phyloP scores from a whole-genome alignment of 345 rosid species.

The Syzygium aromaticum region DNA sequence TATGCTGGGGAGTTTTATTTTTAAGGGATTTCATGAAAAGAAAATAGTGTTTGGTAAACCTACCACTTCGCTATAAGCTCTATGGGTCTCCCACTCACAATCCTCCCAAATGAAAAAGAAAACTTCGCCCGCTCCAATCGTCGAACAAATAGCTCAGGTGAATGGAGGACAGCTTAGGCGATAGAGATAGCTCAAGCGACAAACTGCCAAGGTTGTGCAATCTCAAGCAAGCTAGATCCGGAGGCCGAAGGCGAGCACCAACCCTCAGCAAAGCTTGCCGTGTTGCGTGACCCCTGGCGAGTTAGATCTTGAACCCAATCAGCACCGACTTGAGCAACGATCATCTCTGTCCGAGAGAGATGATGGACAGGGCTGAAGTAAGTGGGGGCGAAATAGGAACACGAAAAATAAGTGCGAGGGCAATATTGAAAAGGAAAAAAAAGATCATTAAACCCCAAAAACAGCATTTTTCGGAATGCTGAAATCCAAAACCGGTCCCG shows the following conservation, averaged over 20 bases:
- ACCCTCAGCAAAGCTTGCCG: accelerated
- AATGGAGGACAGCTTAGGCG: background rate
- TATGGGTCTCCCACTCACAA: background rate
- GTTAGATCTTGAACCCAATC: accelerated
- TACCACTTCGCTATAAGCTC: background rate
- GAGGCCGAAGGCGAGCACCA: background rate
- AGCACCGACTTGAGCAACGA: background rate
- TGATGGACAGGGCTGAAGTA: background rate
- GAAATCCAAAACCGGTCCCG: background rate
- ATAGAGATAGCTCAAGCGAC: background rate
- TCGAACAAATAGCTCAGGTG: background rate
- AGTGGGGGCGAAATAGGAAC: background rate
- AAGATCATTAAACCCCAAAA: accelerated
- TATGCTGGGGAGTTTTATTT: background rate
- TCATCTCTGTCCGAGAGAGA: background rate
- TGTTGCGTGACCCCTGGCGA: accelerated
- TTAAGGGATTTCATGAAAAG: background rate
- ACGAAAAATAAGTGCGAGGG: background rate
- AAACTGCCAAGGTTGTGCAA: background rate
- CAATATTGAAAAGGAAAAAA: background rate
- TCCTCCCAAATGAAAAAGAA: background rate
- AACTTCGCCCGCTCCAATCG: background rate
- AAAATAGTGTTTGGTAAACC: background rate
- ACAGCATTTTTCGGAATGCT: background rate
- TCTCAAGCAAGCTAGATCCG: background rate